Conservation (phyloP, 1,284 basidiomycete genomes). For the Mycena sp. region DNA sequence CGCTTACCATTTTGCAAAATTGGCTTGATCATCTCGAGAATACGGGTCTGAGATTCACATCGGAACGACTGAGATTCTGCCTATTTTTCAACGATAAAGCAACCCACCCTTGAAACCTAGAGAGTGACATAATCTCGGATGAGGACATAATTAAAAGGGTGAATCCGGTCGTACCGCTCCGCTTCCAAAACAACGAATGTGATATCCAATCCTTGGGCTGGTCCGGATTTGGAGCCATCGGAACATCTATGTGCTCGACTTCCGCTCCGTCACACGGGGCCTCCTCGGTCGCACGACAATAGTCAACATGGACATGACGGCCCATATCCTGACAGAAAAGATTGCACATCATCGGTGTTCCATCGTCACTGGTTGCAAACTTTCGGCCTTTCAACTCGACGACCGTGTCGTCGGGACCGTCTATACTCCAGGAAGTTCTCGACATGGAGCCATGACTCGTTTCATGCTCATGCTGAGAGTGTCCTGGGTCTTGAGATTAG, state of each 20-base stretch:
- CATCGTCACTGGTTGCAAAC: constrained; percentile 65
- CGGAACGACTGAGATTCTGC: neutral
- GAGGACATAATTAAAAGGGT: too few species aligned
- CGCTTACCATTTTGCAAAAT: constrained; percentile 66
- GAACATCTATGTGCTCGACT: constrained; percentile 55
- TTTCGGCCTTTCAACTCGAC: constrained; percentile 66
- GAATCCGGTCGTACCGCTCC: constrained; percentile 53
- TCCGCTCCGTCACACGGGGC: constrained; percentile 55
- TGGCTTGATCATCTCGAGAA: constrained; percentile 61
- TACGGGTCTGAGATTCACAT: constrained; percentile 62
- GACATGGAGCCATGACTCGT: constrained; percentile 76
- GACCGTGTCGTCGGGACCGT: constrained; percentile 57
- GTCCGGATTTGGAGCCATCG: constrained; percentile 57
- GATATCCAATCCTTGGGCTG: constrained; percentile 64
- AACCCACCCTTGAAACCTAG: constrained; percentile 51
- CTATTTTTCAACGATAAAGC: constrained; percentile 1
- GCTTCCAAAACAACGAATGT: constrained; percentile 65
- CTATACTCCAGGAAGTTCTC: constrained; percentile 63
- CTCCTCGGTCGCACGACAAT: constrained; percentile 55
- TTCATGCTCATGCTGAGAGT: constrained; percentile 69
- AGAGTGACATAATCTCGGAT: neutral
- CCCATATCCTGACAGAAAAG: constrained; percentile 65
- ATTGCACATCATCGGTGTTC: constrained; percentile 74
- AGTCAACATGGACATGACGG: constrained; percentile 66
- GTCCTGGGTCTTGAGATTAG: constrained; percentile 52